Evolutionary conservation across 805 yeast species (phyloP).

Genomic region (Candida ficus): DNA sequence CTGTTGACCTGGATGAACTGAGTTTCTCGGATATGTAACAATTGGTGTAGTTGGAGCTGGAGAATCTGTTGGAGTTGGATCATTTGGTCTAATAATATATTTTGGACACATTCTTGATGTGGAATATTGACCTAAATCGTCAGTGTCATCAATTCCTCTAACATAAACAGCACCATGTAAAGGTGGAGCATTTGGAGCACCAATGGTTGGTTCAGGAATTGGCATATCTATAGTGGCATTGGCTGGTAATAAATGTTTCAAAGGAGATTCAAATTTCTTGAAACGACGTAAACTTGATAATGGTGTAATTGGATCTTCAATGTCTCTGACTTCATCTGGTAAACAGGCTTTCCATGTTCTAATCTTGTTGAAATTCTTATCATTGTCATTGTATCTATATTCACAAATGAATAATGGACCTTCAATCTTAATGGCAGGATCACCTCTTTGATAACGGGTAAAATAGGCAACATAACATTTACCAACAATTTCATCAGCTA

Average conservation of each 20-base stretch:
- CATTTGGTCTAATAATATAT: slow-evolving; percentile 39
- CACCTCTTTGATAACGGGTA: slow-evolving; percentile 92
- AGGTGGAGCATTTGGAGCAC: slow-evolving; percentile 90
- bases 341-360: slow-evolving; percentile 98
- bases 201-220: slow-evolving; percentile 77
- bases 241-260: slow-evolving; percentile 69
- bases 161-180: slow-evolving; percentile 84
- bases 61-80: slow-evolving; percentile 27
- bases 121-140: slow-evolving; percentile 76
- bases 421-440: slow-evolving; percentile 75
- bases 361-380: slow-evolving; percentile 86
- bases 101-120: slow-evolving; percentile 42
- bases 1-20: slow-evolving; percentile 5
- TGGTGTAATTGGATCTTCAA: slow-evolving; percentile 75
- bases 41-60: slow-evolving; percentile 17
- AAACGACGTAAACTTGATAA: slow-evolving; percentile 62
- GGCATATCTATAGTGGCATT: slow-evolving; percentile 70
- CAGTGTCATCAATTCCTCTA: slow-evolving; percentile 68
- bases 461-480: slow-evolving; percentile 93
- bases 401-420: slow-evolving; percentile 92
- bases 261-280: slow-evolving; percentile 78
- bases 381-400: slow-evolving; percentile 86
- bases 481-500: slow-evolving; percentile 82
- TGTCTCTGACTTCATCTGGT: slow-evolving; percentile 90
- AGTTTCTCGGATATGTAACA: slow-evolving; percentile 20